Percentiles rank a stretch among this genome's conserved stretches.
phyloP scores from a whole-genome alignment of 306 rosid genomes.

The Quercus parvula region DNA sequence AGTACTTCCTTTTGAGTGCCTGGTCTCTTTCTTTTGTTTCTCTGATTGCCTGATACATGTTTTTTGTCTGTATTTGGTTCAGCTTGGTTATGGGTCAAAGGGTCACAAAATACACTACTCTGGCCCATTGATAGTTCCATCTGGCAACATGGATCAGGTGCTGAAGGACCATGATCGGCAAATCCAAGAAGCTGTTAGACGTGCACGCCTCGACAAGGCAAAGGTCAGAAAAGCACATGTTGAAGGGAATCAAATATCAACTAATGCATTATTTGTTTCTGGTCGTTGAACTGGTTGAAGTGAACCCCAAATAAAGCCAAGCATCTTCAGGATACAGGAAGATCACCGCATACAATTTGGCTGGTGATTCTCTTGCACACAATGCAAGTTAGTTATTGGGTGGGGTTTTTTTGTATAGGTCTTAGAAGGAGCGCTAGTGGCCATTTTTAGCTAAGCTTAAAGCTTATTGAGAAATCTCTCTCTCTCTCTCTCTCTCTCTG shows the following conservation, averaged over 20 bases:
- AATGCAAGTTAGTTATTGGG: conserved; percentile 21
- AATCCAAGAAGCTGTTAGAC: conserved; percentile 90
- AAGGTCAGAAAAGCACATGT: conserved; percentile 71
- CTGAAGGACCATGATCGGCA: conserved; percentile 97
- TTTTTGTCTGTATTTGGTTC: conserved; percentile 15
- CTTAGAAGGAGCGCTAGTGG: conserved; percentile 38
- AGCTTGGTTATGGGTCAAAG: conserved; percentile 91
- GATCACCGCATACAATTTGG: conserved; percentile 26
- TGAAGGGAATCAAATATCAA: conserved; percentile 68
- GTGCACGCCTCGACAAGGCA: conserved; percentile 90
- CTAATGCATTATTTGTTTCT: conserved; percentile 84
- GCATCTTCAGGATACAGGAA: conserved; percentile 29
- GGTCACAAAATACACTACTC: conserved; percentile 96
- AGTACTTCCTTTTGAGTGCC: background rate
- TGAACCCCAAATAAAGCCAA: conserved; percentile 24
- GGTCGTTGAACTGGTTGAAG: conserved; percentile 61
- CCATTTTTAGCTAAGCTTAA: conserved; percentile 50
- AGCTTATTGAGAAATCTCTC: conserved; percentile 35
- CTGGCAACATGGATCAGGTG: conserved; percentile 94
- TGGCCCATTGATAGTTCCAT: conserved; percentile 92
- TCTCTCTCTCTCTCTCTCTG: conserved; percentile 1
- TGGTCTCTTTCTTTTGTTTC: background rate
- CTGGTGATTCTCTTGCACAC: conserved; percentile 23
- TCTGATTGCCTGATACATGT: background rate
- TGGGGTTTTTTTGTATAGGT: conserved; percentile 42